Evolutionary conservation across 2,329 filamentous ascomycete species (phyloP).

Genomic region (Fusarium anguioides): DNA sequence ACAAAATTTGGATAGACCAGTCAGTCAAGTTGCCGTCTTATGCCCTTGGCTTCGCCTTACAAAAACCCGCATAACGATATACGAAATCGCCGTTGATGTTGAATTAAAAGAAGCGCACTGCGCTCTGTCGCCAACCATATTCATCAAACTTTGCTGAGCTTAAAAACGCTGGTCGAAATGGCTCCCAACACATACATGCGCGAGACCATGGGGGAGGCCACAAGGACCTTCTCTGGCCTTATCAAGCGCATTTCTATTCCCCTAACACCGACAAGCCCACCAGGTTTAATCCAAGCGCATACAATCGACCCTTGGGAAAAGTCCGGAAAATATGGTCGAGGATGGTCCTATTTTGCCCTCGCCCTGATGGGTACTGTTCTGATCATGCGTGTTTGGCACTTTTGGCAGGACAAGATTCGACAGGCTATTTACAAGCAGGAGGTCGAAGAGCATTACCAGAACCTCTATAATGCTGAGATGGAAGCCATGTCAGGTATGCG

Average conservation of each 20-base stretch:
- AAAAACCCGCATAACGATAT: conserved; percentile 9
- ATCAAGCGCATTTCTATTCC: conserved; percentile 70
- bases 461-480: conserved; percentile 63
- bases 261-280: conserved; percentile 67
- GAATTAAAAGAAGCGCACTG: conserved; percentile 38
- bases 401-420: conserved; percentile 93
- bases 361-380: conserved; percentile 75
- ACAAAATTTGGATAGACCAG: conserved; percentile 8
- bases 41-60: background rate
- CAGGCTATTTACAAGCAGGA: conserved; percentile 90
- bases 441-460: conserved; percentile 72
- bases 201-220: conserved; percentile 49
- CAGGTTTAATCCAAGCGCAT: conserved; percentile 70
- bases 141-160: conserved; percentile 34
- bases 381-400: conserved; percentile 81
- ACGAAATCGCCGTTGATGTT: conserved; percentile 41
- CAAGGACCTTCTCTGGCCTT: conserved; percentile 53
- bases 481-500: conserved; percentile 58
- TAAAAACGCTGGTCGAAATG: conserved; percentile 54
- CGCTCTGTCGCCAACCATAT: conserved; percentile 43
- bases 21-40: conserved; percentile 10
- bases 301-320: conserved; percentile 82
- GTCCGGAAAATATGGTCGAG: conserved; percentile 86
- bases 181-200: conserved; percentile 51
- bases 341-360: conserved; percentile 89